Conservation (phyloP, 177 flowering plant species). For the Vitis hybrid region DNA sequence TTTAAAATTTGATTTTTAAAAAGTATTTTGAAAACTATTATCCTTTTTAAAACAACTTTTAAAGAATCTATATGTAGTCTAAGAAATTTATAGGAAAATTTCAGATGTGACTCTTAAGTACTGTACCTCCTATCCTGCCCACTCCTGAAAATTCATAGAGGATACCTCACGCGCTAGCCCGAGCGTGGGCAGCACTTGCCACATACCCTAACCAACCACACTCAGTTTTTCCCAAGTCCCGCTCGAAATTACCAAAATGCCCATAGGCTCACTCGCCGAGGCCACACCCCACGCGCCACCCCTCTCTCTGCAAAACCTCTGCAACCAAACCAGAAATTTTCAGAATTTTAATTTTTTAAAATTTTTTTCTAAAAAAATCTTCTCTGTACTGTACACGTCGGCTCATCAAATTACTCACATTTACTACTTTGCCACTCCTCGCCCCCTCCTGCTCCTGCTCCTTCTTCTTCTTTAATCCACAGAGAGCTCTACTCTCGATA, state of each 20-base stretch:
- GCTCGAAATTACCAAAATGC: background rate
- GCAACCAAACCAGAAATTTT: conserved; percentile 3
- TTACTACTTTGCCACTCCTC: conserved; percentile 43
- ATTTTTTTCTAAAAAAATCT: conserved; percentile 10
- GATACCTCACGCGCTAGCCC: no score
- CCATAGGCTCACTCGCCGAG: background rate
- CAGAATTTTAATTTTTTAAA: background rate
- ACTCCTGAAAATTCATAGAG: no score
- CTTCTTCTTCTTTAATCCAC: background rate
- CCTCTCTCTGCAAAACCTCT: background rate
- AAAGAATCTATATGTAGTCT: no score
- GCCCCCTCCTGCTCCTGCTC: conserved; percentile 4
- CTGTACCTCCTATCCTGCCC: no score
- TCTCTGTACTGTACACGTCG: conserved; percentile 15
- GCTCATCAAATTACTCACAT: conserved; percentile 29
- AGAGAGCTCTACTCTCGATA: conserved; percentile 20
- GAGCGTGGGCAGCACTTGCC: no score
- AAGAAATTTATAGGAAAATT: no score
- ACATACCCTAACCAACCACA: no score
- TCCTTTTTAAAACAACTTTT: no score
- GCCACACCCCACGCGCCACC: background rate
- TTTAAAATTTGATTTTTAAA: no score
- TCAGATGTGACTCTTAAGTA: no score
- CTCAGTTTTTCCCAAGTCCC: no score
- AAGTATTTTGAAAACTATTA: no score